These are phyloP conservation scores for Pyrus betulifolia DNA, from an alignment of 306 rosid genomes.

Conservation along the genomic window DNA sequence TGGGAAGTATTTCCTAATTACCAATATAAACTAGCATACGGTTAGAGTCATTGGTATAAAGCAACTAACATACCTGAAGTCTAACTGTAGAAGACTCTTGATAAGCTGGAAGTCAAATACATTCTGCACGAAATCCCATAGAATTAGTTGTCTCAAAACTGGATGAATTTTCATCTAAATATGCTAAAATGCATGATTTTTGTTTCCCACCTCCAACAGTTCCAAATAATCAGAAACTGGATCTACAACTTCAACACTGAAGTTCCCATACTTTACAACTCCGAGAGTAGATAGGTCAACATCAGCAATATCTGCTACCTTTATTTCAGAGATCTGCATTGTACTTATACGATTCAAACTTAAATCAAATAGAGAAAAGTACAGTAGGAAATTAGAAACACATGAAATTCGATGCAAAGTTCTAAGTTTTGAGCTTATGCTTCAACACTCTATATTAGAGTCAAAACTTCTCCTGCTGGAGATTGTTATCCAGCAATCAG, in stretches of 20 bases:
- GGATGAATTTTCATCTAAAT: conserved; percentile 14
- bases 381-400: neutral
- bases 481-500: neutral
- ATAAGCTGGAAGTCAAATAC: conserved; percentile 88
- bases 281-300: conserved; percentile 74
- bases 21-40: conserved; percentile 2
- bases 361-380: neutral
- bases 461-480: neutral
- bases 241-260: conserved; percentile 82
- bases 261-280: conserved; percentile 63
- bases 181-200: conserved; percentile 5
- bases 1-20: neutral
- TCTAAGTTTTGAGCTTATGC: neutral
- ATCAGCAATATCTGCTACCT: conserved; percentile 78
- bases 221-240: conserved; percentile 93
- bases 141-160: conserved; percentile 15
- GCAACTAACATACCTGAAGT: conserved; percentile 55
- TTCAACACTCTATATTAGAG: neutral
- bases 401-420: neutral
- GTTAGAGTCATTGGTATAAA: conserved; percentile 5
- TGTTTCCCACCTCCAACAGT: conserved; percentile 66
- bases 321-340: conserved; percentile 75
- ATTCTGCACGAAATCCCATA: conserved; percentile 46
- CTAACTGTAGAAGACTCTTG: conserved; percentile 57
- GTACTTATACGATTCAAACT: conserved; percentile 18